phyloP scores from a whole-genome alignment of 2,329 filamentous ascomycete species.

The Diaporthe longicolla region DNA sequence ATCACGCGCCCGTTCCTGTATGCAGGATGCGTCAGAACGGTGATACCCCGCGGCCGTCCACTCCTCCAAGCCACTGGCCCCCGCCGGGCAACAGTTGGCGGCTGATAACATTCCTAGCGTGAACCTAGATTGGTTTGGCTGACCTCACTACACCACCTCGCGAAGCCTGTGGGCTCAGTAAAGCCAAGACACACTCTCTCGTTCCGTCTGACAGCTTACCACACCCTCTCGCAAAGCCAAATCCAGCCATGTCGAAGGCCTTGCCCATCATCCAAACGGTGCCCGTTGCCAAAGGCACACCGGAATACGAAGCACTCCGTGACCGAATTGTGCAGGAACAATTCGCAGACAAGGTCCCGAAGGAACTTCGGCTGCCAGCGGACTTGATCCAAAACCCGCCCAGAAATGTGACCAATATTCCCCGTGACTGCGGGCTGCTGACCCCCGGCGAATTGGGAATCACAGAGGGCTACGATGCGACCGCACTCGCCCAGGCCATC shows the following conservation, averaged over 20 bases:
- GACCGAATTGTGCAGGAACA: slow-evolving; percentile 47
- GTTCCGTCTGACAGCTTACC: not conserved
- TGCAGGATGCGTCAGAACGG: slow-evolving; percentile 29
- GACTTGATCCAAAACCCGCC: slow-evolving; percentile 48
- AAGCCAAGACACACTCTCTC: not conserved
- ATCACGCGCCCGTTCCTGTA: slow-evolving; percentile 24
- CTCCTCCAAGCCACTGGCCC: slow-evolving; percentile 17
- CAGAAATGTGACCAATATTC: slow-evolving; percentile 53
- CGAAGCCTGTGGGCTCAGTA: not conserved
- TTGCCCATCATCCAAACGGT: slow-evolving; percentile 45
- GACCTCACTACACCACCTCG: not conserved
- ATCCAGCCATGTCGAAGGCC: slow-evolving; percentile 4
- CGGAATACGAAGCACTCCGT: slow-evolving; percentile 44
- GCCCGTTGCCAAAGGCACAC: slow-evolving; percentile 45
- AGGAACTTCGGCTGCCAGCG: slow-evolving; percentile 48
- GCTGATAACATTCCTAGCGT: slow-evolving; percentile 4
- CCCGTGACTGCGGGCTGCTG: slow-evolving; percentile 59
- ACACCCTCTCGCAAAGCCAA: not conserved
- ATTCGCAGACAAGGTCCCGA: slow-evolving; percentile 53
- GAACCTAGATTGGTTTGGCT: not conserved
- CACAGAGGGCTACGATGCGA: slow-evolving; percentile 62
- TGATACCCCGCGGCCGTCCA: slow-evolving; percentile 17
- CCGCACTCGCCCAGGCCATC: slow-evolving; percentile 57
- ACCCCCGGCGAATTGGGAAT: slow-evolving; percentile 61
- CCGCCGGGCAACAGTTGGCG: slow-evolving; percentile 29